These are phyloP conservation scores for Aspergillus fumigatiaffinis DNA, from an alignment of 2,329 filamentous ascomycete genomes.

Conservation along the genomic window DNA sequence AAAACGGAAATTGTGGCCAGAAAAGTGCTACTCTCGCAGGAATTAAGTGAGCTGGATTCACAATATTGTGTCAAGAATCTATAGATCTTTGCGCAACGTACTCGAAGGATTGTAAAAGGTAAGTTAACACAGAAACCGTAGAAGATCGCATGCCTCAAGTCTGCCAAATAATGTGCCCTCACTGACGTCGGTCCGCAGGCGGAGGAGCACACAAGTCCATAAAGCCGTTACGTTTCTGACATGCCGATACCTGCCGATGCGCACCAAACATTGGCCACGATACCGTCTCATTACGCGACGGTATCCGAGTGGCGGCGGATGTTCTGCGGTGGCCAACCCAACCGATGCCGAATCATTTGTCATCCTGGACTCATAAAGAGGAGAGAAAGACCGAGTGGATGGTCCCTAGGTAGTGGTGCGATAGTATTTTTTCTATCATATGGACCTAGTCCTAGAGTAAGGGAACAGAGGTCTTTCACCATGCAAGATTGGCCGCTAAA, in stretches of 20 bases:
- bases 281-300: conserved; percentile 19
- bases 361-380: background rate
- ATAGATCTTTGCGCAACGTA: background rate
- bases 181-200: conserved; percentile 18
- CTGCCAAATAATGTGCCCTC: conserved; percentile 10
- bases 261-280: conserved; percentile 6
- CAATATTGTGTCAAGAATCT: background rate
- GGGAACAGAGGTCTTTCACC: background rate
- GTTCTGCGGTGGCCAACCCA: conserved; percentile 1
- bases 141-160: background rate
- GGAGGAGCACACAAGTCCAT: conserved; percentile 10
- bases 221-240: conserved; percentile 22
- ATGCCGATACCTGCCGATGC: conserved; percentile 29
- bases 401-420: no score
- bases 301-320: conserved; percentile 18
- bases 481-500: background rate
- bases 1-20: background rate
- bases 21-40: conserved; percentile 1
- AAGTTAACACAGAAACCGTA: background rate
- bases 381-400: background rate
- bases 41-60: background rate
- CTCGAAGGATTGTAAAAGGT: background rate
- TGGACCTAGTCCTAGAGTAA: background rate
- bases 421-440: background rate
- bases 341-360: conserved; percentile 3